Evolutionary conservation across 495 filamentous ascomycete genomes (phyloP).

Genomic region (Cudoniella acicularis): DNA sequence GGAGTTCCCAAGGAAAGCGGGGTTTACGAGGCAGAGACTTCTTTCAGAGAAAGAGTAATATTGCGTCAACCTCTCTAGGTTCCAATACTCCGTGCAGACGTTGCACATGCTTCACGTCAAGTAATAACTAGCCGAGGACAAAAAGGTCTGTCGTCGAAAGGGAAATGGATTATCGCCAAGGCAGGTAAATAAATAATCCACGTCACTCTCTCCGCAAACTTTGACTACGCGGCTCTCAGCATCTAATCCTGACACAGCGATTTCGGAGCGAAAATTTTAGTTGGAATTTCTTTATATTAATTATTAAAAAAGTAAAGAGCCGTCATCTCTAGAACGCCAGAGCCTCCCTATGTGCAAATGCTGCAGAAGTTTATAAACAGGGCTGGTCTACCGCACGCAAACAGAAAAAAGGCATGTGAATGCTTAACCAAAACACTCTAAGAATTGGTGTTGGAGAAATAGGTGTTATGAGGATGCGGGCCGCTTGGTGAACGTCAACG

Average conservation of each 20-base stretch:
- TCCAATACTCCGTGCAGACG: no score
- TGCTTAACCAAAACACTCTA: background rate
- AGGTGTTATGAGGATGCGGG: background rate
- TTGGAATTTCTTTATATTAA: no score
- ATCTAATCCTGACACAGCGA: background rate
- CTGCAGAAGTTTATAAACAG: background rate
- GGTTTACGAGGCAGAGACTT: background rate
- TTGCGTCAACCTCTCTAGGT: no score
- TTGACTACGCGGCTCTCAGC: background rate
- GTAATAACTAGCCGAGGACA: no score
- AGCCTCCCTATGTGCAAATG: background rate
- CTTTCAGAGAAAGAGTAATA: no score
- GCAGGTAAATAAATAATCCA: no score
- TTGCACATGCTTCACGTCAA: no score
- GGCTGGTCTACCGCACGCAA: background rate
- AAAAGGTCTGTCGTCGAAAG: no score
- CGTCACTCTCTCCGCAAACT: no score
- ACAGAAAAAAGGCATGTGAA: background rate
- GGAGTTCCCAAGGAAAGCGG: background rate
- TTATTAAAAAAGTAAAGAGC: no score
- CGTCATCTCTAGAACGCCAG: background rate
- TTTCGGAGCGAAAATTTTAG: background rate
- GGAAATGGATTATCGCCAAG: no score
- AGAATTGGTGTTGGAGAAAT: background rate
- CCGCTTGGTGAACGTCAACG: slow-evolving; percentile 50